Evolutionary conservation across 441 rosid species (phyloP).

Genomic region (Erodium trifolium): DNA sequence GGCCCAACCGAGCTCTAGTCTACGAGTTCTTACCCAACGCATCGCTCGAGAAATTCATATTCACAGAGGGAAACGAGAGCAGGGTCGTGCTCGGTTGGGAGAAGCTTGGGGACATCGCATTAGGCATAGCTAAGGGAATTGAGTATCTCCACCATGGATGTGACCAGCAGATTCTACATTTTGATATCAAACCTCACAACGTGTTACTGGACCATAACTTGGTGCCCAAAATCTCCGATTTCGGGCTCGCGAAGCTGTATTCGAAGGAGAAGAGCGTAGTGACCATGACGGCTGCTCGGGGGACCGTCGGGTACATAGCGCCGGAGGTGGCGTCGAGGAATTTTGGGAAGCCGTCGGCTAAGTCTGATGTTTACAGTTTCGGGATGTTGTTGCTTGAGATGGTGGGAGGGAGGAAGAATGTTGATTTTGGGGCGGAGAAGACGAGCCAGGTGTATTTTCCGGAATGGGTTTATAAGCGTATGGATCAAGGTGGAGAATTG

Average conservation of each 20-base stretch:
- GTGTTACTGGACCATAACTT: background rate
- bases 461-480: constrained; percentile 14
- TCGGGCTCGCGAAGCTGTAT: constrained; percentile 14
- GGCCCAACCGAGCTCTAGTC: constrained; percentile 10
- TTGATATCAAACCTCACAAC: background rate
- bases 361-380: constrained; percentile 17
- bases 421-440: background rate
- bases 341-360: constrained; percentile 12
- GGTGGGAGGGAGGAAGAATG: constrained; percentile 5
- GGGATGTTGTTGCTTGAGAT: constrained; percentile 20
- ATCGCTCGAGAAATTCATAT: constrained; percentile 19
- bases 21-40: background rate
- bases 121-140: constrained; percentile 18
- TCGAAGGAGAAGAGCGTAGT: constrained; percentile 5
- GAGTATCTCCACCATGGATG: constrained; percentile 18
- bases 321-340: constrained; percentile 14
- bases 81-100: background rate
- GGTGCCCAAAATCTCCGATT: constrained; percentile 14
- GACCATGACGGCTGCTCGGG: constrained; percentile 12
- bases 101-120: constrained; percentile 2
- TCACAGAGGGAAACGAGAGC: background rate
- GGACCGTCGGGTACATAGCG: constrained; percentile 12
- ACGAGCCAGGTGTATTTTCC: constrained; percentile 15
- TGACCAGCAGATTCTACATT: constrained; percentile 11
- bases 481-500: constrained; percentile 9